phyloP scores from a whole-genome alignment of 2,329 filamentous ascomycete species.

The Aspergillus melleus region DNA sequence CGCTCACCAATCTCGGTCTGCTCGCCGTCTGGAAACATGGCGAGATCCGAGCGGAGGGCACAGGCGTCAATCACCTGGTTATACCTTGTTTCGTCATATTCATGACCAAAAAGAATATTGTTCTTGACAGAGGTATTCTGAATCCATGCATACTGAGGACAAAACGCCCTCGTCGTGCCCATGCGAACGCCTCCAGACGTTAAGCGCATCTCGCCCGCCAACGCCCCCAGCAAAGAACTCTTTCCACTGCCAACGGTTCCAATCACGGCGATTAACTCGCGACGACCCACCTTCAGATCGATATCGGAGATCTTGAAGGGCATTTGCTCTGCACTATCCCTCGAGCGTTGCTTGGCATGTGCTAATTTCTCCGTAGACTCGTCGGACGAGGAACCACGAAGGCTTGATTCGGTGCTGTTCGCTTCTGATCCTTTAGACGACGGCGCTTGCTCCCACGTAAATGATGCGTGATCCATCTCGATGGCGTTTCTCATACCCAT shows the following conservation, averaged over 20 bases:
- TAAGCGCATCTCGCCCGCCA: conserved; percentile 83
- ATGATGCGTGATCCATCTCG: conserved; percentile 69
- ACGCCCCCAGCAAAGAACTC: conserved; percentile 79
- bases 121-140: conserved; percentile 85
- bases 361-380: not conserved
- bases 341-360: not conserved
- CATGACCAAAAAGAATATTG: conserved; percentile 89
- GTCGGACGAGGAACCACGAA: not conserved
- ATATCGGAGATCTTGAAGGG: conserved; percentile 45
- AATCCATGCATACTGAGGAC: conserved; percentile 97
- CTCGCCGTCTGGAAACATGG: conserved; percentile 90
- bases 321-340: conserved; percentile 12
- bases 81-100: conserved; percentile 75
- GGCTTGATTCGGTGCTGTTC: not conserved
- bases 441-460: conserved; percentile 64
- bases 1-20: conserved; percentile 91
- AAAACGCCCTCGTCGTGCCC: conserved; percentile 82
- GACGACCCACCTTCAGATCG: conserved; percentile 34
- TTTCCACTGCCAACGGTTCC: conserved; percentile 74
- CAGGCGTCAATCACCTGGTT: conserved; percentile 81
- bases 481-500: conserved; percentile 58
- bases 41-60: conserved; percentile 78
- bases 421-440: conserved; percentile 15
- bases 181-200: conserved; percentile 64
- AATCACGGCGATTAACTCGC: conserved; percentile 62